phyloP scores from a whole-genome alignment of 257 asterid genomes.

The Nicotiana attenuata region DNA sequence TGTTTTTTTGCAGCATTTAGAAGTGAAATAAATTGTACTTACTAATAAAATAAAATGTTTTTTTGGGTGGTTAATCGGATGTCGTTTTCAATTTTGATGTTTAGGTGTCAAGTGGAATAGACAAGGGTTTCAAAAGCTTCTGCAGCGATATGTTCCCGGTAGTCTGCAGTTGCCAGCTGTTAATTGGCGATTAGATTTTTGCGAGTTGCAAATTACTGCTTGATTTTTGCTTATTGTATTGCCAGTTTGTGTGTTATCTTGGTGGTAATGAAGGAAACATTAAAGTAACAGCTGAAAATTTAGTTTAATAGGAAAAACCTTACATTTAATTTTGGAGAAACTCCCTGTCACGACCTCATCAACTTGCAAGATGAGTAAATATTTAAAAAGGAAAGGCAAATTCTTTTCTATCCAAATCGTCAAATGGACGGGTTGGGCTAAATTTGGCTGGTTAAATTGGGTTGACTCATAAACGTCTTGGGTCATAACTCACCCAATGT shows the following conservation, averaged over 20 bases:
- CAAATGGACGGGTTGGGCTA: not conserved
- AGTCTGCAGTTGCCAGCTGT: conserved; percentile 9
- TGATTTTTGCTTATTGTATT: not conserved
- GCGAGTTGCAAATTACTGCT: not conserved
- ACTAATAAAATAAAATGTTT: not conserved
- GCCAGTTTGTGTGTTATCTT: not conserved
- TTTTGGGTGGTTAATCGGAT: not conserved
- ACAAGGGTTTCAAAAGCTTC: conserved; percentile 47
- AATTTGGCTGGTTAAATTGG: not conserved
- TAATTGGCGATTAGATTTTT: not conserved
- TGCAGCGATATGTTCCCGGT: conserved; percentile 64
- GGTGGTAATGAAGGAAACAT: not conserved
- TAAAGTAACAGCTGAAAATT: not conserved
- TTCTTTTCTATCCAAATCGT: not conserved
- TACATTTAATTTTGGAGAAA: not conserved
- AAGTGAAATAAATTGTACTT: not conserved
- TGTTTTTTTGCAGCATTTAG: not conserved
- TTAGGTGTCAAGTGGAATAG: conserved; percentile 49
- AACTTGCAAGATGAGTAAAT: not conserved
- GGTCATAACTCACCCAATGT: not conserved
- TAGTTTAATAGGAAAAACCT: not conserved
- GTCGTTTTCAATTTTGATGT: conserved; percentile 1
- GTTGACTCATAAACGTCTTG: not conserved
- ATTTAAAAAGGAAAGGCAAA: not conserved
- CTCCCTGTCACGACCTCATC: not conserved